phyloP scores from a whole-genome alignment of 331 rosid species.

The Rosa hybrid region DNA sequence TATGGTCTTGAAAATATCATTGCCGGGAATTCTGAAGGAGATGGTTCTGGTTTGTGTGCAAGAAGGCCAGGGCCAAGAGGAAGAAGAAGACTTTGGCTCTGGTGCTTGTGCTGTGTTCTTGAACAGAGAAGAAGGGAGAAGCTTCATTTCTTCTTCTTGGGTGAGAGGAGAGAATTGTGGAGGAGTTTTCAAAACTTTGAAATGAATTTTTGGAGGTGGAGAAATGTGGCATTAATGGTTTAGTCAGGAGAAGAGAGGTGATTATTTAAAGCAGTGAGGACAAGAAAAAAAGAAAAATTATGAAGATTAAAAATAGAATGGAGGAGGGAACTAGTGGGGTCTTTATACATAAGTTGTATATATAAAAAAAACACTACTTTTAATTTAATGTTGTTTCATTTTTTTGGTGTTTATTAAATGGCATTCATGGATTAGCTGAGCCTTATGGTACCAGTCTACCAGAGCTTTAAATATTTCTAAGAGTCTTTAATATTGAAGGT shows the following conservation, averaged over 20 bases:
- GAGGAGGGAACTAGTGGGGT: not conserved
- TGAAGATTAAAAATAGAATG: not conserved
- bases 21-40: slow-evolving; percentile 51
- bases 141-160: slow-evolving; percentile 63
- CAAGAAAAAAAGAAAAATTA: slow-evolving; percentile 3
- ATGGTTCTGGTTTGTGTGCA: slow-evolving; percentile 75
- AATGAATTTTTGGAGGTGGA: slow-evolving; percentile 31
- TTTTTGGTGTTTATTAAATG: slow-evolving; percentile 12
- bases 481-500: not conserved
- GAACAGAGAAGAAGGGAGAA: slow-evolving; percentile 52
- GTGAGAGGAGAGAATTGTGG: not conserved
- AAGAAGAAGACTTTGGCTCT: slow-evolving; percentile 24
- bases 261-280: slow-evolving; percentile 31
- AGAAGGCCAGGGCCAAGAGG: slow-evolving; percentile 69
- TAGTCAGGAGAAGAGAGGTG: slow-evolving; percentile 33
- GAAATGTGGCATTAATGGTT: slow-evolving; percentile 43
- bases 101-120: slow-evolving; percentile 30
- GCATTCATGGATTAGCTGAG: slow-evolving; percentile 22
- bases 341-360: not conserved
- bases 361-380: not conserved
- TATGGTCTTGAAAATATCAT: slow-evolving; percentile 41
- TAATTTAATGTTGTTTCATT: not conserved
- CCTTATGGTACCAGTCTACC: not conserved
- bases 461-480: not conserved
- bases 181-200: slow-evolving; percentile 20